phyloP scores from a whole-genome alignment of 257 asterid genomes.

The Ballota nigra region DNA sequence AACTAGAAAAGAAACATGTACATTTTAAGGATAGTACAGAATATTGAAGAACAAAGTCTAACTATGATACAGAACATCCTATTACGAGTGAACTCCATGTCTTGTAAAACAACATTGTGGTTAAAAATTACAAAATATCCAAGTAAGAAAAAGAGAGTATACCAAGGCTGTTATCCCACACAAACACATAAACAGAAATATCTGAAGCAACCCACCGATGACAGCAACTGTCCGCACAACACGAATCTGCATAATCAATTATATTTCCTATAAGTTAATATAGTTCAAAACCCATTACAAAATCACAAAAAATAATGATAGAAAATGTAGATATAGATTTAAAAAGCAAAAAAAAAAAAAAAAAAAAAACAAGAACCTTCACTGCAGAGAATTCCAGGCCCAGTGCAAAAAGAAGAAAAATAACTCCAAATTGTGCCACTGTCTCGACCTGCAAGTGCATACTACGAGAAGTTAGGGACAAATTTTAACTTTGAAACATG shows the following conservation, averaged over 20 bases:
- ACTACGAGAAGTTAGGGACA: slow-evolving; percentile 17
- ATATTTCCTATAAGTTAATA: slow-evolving; percentile 7
- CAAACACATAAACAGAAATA: slow-evolving; percentile 77
- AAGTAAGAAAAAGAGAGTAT: slow-evolving; percentile 27
- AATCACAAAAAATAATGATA: slow-evolving; percentile 9
- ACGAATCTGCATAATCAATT: slow-evolving; percentile 57
- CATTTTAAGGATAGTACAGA: slow-evolving; percentile 17
- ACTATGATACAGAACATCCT: slow-evolving; percentile 5
- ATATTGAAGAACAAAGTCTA: slow-evolving; percentile 16
- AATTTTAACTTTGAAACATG: slow-evolving; percentile 7
- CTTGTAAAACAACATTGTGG: slow-evolving; percentile 10
- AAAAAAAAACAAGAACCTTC: slow-evolving; percentile 53
- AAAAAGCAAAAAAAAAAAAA: too few species aligned
- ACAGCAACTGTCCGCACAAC: slow-evolving; percentile 81
- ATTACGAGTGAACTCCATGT: neutral
- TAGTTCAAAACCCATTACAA: slow-evolving; percentile 16
- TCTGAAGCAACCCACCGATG: slow-evolving; percentile 82
- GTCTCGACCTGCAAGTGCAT: slow-evolving; percentile 68
- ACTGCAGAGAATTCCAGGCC: slow-evolving; percentile 85
- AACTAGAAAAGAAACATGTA: slow-evolving; percentile 3
- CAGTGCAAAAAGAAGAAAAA: slow-evolving; percentile 83
- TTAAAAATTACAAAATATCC: slow-evolving; percentile 4
- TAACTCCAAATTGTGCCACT: slow-evolving; percentile 86
- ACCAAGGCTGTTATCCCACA: slow-evolving; percentile 81
- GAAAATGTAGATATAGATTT: slow-evolving; percentile 15